phyloP scores from a whole-genome alignment of 345 rosid species.

The Brassica napus region Da-Ae NC_063445.1:46077501-46078000 shows the following conservation, averaged over 20 bases:
- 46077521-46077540: not conserved
- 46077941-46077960: constrained; percentile 12
- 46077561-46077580: not conserved
- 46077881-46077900: constrained; percentile 11
- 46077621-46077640: not conserved
- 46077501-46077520: not conserved
- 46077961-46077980: not conserved
- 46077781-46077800: not conserved
- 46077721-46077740: constrained; percentile 42
- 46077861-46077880: not conserved
- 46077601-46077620: not conserved
- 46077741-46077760: constrained; percentile 35
- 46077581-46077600: too few relatives aligned
- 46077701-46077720: constrained; percentile 32
- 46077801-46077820: not conserved
- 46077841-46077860: not conserved
- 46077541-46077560: not conserved
- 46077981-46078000: not conserved
- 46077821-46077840: too few relatives aligned
- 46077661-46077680: constrained; percentile 23
- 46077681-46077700: constrained; percentile 24
- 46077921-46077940: constrained; percentile 6
- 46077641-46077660: not conserved
- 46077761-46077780: not conserved
- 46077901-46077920: constrained; percentile 10